A percentile compares a stretch with the other conserved stretches of the same genome.
Conservation (phyloP, 78 protist genomes). For the Dictyostelium firmibasis region DNA sequence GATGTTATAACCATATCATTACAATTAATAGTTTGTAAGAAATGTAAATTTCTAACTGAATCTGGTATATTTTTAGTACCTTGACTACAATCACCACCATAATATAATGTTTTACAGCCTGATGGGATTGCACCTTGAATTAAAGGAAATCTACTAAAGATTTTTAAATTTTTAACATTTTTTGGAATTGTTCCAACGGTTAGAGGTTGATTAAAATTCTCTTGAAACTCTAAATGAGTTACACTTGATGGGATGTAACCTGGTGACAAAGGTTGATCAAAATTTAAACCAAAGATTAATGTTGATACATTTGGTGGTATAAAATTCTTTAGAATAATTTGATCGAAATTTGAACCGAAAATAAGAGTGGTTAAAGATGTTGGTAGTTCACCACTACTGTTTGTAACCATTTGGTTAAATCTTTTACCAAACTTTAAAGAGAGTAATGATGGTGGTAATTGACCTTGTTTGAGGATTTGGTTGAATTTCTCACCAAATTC, state of each 20-base stretch:
- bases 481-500: background rate
- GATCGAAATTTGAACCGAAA: background rate
- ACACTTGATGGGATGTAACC: slow-evolving; percentile 1
- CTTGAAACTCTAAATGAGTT: background rate
- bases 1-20: background rate
- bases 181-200: background rate
- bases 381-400: background rate
- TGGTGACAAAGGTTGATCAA: background rate
- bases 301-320: background rate
- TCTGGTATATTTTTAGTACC: background rate
- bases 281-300: background rate
- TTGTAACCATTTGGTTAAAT: background rate
- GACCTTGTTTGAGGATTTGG: background rate
- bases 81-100: background rate
- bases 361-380: background rate
- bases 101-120: background rate
- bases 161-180: background rate
- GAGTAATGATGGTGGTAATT: background rate
- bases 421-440: background rate
- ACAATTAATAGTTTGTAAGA: background rate
- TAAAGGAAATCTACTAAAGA: background rate
- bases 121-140: background rate
- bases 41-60: background rate
- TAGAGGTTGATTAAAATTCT: background rate
- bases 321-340: background rate